These are phyloP conservation scores for Aspergillus floridensis DNA, from an alignment of 2,329 filamentous ascomycete genomes.

Conservation along the genomic window DNA sequence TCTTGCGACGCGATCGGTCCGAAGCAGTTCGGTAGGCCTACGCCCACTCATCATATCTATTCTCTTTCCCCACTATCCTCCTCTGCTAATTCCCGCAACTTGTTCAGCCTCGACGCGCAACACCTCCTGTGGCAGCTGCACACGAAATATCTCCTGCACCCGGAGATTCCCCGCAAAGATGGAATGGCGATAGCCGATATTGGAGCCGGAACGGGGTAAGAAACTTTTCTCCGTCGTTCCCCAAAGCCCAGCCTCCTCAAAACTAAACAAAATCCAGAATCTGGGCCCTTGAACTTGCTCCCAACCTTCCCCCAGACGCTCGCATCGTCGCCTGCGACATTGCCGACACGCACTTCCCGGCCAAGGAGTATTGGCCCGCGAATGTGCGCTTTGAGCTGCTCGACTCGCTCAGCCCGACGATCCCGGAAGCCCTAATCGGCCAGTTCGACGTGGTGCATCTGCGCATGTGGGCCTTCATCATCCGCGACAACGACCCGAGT, in stretches of 20 bases:
- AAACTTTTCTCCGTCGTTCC: no score
- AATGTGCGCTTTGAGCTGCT: constrained; percentile 16
- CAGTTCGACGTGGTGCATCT: constrained; percentile 23
- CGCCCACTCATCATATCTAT: no score
- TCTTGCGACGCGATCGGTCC: no score
- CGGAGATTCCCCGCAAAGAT: constrained; percentile 11
- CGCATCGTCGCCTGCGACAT: constrained; percentile 20
- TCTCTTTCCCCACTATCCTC: no score
- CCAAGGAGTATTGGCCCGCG: constrained; percentile 6
- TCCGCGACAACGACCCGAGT: constrained; percentile 7
- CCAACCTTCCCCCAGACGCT: constrained; percentile 8
- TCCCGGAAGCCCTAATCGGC: constrained; percentile 7
- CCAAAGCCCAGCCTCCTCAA: no score
- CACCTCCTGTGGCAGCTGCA: constrained; percentile 19
- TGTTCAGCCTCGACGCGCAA: constrained; percentile 2
- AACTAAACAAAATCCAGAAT: constrained; percentile 4
- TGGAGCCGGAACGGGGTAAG: constrained; percentile 16
- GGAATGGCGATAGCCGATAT: constrained; percentile 18
- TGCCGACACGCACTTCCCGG: constrained; percentile 15
- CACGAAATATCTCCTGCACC: constrained; percentile 14
- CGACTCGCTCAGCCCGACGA: constrained; percentile 12
- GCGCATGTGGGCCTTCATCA: constrained; percentile 15
- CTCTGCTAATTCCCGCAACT: no score
- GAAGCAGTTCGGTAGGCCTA: no score
- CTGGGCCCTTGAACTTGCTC: constrained; percentile 15